Evolutionary conservation across 768 basidiomycete genomes (phyloP).

Genomic region (Termitomyces heimii): DNA sequence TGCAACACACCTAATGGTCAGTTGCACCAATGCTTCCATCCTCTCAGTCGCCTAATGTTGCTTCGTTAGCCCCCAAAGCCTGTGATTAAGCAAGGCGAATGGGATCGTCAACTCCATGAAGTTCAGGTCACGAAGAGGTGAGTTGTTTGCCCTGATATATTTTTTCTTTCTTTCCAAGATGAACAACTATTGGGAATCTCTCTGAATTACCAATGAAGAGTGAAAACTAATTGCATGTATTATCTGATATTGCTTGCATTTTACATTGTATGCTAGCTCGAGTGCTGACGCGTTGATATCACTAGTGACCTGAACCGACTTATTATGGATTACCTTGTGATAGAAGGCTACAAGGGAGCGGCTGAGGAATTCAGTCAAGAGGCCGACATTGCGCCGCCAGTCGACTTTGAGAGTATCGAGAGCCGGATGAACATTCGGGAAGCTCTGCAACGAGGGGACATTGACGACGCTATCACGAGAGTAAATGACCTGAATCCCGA

Average conservation of each 20-base stretch:
- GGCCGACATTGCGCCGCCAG: conserved; percentile 66
- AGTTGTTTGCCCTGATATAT: conserved; percentile 34
- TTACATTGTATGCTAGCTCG: conserved; percentile 17
- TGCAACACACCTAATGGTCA: conserved; percentile 28
- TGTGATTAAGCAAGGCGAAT: conserved; percentile 72
- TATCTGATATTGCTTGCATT: conserved; percentile 59
- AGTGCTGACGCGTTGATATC: conserved; percentile 17
- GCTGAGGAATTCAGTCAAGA: conserved; percentile 94
- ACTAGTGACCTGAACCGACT: conserved; percentile 88
- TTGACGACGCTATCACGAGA: conserved; percentile 91
- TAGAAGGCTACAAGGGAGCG: conserved; percentile 95
- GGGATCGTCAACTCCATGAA: conserved; percentile 78
- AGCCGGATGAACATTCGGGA: conserved; percentile 93
- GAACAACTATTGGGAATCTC: conserved; percentile 98
- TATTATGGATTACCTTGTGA: conserved; percentile 96
- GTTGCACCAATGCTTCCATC: conserved; percentile 9
- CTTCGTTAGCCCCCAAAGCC: conserved; percentile 41
- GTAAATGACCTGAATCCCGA: conserved; percentile 96
- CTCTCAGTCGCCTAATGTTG: conserved; percentile 3
- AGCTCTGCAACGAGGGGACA: conserved; percentile 89
- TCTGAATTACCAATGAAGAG: conserved; percentile 77
- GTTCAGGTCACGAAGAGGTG: conserved; percentile 86
- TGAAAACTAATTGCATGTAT: conserved; percentile 71
- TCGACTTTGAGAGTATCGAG: conserved; percentile 90
- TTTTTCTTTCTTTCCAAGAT: conserved; percentile 36